Evolutionary conservation across 345 rosid species (phyloP).

Genomic region (Lumnitzera racemosa): DNA sequence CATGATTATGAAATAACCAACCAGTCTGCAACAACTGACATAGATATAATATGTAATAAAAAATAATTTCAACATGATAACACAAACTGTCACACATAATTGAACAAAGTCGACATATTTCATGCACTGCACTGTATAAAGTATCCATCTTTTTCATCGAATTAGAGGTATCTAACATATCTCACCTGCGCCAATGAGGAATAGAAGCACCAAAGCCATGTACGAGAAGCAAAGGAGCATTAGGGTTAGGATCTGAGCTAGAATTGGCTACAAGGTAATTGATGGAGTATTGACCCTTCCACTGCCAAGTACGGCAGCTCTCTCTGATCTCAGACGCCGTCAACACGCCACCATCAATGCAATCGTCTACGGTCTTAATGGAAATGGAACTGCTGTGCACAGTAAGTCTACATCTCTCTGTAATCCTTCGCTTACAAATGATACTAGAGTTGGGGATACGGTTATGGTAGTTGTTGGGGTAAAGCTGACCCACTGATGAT

Average conservation of each 20-base stretch:
- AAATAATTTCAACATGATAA: too few species aligned
- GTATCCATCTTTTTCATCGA: neutral
- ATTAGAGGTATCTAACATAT: neutral
- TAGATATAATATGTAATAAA: too few species aligned
- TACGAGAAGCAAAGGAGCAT: conserved; percentile 59
- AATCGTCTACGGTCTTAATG: too few species aligned
- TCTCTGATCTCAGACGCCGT: conserved; percentile 40
- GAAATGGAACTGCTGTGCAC: too few species aligned
- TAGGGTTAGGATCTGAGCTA: conserved; percentile 21
- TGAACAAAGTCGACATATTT: too few species aligned
- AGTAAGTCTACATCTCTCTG: too few species aligned
- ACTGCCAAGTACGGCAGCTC: conserved; percentile 48
- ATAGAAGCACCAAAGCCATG: conserved; percentile 95
- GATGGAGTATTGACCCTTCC: conserved; percentile 66
- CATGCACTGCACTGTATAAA: neutral
- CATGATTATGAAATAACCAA: neutral
- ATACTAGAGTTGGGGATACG: too few species aligned
- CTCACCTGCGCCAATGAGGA: conserved; percentile 85
- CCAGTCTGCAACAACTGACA: neutral
- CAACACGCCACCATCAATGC: conserved; percentile 10
- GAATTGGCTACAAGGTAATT: conserved; percentile 58
- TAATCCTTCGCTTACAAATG: too few species aligned
- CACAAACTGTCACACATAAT: too few species aligned
- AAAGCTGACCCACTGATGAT: too few species aligned
- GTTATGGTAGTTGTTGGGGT: too few species aligned